phyloP scores from a whole-genome alignment of 2,329 filamentous ascomycete species.

The Fusarium verrucosum region DNA sequence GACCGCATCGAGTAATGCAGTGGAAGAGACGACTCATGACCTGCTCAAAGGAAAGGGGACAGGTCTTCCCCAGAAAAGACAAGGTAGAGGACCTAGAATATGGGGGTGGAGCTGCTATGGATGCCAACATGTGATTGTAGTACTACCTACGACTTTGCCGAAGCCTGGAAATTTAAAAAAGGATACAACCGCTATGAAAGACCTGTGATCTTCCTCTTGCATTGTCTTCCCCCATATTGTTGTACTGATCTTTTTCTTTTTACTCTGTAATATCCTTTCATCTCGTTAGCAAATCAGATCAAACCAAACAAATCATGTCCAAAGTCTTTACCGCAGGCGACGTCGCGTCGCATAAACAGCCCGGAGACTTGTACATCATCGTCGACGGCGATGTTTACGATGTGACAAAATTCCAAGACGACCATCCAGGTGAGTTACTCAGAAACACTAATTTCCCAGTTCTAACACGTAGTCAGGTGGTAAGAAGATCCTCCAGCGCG shows the following conservation, averaged over 20 bases:
- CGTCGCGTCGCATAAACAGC: conserved; percentile 91
- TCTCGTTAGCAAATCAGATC: conserved; percentile 5
- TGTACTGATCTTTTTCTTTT: conserved; percentile 1
- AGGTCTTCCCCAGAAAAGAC: conserved; percentile 15
- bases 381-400: conserved; percentile 97
- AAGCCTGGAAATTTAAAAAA: conserved; percentile 37
- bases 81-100: not conserved
- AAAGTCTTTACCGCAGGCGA: conserved; percentile 85
- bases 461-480: conserved; percentile 55
- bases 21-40: conserved; percentile 35
- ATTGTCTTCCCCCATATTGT: not conserved
- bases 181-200: conserved; percentile 1
- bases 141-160: conserved; percentile 32
- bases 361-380: conserved; percentile 85
- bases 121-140: conserved; percentile 41
- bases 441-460: not conserved
- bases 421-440: conserved; percentile 74
- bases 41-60: not conserved
- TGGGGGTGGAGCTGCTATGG: conserved; percentile 29
- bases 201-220: not conserved
- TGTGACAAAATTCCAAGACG: conserved; percentile 85
- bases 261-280: conserved; percentile 4
- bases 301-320: conserved; percentile 74
- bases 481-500: conserved; percentile 71
- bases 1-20: conserved; percentile 31